Base-by-base conservation (phyloP, 1,139 yeast genomes). In the Diutina neorugosa region DNA sequence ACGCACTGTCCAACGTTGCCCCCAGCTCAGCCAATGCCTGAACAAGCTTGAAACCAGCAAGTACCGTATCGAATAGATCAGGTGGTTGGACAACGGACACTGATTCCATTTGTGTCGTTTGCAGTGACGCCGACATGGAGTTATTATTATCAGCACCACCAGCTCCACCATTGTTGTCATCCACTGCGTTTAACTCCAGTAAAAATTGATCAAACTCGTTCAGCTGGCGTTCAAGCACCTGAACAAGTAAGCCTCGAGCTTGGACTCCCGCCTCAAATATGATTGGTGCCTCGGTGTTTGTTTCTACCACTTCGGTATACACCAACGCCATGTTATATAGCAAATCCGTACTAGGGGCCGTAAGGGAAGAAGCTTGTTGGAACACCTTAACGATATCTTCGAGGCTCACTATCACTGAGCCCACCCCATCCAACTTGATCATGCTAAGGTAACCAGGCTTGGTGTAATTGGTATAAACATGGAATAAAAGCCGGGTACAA, bases 251-350 rank as follows among this genome's bases (percentile, higher is more conserved):
- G 6, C 54, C 56, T 47, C 57, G 61, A 2, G 66, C 63, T 52
- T 60, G 61, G 11, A 43, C 25, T 14, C 63, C 65, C 7, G 64
- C 52, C 4, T 59, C 59, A 21, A 62, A 49, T n/a, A 64, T 53
- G 9, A 58, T 50, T n/a, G 9, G 9, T 20, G 43, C 14, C 2
- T 53, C 55, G 7, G 62, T 60, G 6, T 62, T 63, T 7, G 61
- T 65, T 54, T 79, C 84, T 44, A 78, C 62, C 14, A 69, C 68
- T 55, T 78, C 82, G 8, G 72, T 71, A 56, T 75, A 76, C 1
- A 74, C 79, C 51, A 77, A 61, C 0, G 74, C 80, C 20, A 72
- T 64, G 57, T 79, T 80, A 62, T 67, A 77, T 18, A 54, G 25
- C 12, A 57, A 54, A 40, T 58, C 60, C n/a, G 21, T 25, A 2